phyloP scores from a whole-genome alignment of 2,329 filamentous ascomycete species.

The Penicillium capsulatum region DNA sequence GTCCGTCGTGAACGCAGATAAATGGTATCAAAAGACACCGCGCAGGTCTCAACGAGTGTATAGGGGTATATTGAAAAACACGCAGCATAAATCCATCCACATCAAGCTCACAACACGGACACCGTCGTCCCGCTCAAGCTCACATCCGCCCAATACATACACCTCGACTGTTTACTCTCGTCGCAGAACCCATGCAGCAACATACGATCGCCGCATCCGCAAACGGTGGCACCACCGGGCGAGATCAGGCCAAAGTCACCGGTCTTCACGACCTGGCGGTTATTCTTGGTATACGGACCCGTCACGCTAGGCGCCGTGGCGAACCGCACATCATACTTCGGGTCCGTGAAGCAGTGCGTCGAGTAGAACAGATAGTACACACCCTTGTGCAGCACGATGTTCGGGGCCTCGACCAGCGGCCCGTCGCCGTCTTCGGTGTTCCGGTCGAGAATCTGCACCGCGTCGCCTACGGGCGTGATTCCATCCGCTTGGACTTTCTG shows the following conservation, averaged over 20 bases:
- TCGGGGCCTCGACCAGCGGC: slow-evolving; percentile 60
- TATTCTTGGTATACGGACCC: slow-evolving; percentile 39
- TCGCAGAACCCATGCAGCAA: slow-evolving; percentile 33
- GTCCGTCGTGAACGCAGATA: too few relatives aligned
- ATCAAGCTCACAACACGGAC: slow-evolving; percentile 7
- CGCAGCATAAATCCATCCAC: neutral
- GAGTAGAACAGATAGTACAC: slow-evolving; percentile 61
- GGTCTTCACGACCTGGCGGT: slow-evolving; percentile 33
- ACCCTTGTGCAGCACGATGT: slow-evolving; percentile 43
- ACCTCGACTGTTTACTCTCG: slow-evolving; percentile 17
- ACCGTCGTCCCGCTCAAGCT: slow-evolving; percentile 18
- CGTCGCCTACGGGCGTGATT: slow-evolving; percentile 49
- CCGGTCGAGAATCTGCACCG: slow-evolving; percentile 57
- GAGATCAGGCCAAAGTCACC: slow-evolving; percentile 29
- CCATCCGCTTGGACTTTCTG: slow-evolving; percentile 46
- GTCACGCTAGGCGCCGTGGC: slow-evolving; percentile 45
- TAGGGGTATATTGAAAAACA: neutral
- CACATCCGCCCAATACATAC: slow-evolving; percentile 31
- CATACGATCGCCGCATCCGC: slow-evolving; percentile 30
- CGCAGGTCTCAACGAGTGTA: neutral
- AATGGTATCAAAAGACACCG: too few relatives aligned
- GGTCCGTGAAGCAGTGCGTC: slow-evolving; percentile 55
- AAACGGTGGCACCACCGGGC: slow-evolving; percentile 33
- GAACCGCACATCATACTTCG: slow-evolving; percentile 58
- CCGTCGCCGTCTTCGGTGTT: slow-evolving; percentile 55